phyloP scores from a whole-genome alignment of 108 stramenopile genomes.

The Skeletonema tropicum region DNA sequence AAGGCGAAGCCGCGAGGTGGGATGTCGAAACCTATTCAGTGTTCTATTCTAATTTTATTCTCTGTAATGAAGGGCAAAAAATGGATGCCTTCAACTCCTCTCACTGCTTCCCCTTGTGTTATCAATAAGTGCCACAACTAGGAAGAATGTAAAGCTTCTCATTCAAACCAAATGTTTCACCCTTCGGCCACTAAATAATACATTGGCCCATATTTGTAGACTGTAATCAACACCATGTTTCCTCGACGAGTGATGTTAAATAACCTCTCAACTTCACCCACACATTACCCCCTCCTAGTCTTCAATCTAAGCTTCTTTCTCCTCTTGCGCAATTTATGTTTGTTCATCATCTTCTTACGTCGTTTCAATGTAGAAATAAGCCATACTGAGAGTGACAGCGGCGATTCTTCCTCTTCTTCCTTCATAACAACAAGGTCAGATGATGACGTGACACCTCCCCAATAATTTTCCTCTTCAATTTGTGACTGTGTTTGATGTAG shows the following conservation, averaged over 20 bases:
- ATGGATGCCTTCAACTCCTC: too few relatives aligned
- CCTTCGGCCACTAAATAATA: neutral
- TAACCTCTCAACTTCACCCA: neutral
- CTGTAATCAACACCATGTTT: neutral
- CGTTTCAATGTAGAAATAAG: slow-evolving; percentile 81
- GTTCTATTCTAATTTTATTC: too few relatives aligned
- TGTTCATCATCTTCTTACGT: slow-evolving; percentile 88
- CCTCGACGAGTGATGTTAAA: neutral
- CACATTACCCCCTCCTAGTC: slow-evolving; percentile 28
- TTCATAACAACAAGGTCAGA: neutral
- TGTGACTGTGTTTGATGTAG: neutral
- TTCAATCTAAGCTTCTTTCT: slow-evolving; percentile 82
- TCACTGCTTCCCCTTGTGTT: too few relatives aligned
- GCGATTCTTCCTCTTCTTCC: neutral
- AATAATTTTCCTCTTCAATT: neutral
- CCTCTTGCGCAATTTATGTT: slow-evolving; percentile 87
- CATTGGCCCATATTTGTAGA: neutral
- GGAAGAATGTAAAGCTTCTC: neutral
- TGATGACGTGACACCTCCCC: neutral
- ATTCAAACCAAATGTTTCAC: neutral
- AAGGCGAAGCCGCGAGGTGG: too few relatives aligned
- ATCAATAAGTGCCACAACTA: too few relatives aligned
- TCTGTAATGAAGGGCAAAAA: too few relatives aligned
- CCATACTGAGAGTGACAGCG: slow-evolving; percentile 34
- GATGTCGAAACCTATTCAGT: too few relatives aligned